Evolutionary conservation across 345 rosid species (phyloP).

Genomic region (Arabidopsis arenosa): DNA sequence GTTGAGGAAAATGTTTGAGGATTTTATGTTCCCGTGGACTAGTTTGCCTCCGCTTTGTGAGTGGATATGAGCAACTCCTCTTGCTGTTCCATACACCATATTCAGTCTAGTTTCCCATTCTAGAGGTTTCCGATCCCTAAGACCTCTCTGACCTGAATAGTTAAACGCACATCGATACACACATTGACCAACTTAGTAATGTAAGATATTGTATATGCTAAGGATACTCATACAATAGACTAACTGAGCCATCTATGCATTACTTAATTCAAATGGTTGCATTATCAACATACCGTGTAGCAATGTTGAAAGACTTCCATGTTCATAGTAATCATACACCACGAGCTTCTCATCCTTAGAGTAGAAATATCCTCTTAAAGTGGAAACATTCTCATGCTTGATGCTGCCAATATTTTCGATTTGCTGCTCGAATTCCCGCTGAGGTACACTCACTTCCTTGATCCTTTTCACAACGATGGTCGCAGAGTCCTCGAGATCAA

Average conservation of each 20-base stretch:
- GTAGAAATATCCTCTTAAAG: slow-evolving; percentile 78
- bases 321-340: slow-evolving; percentile 73
- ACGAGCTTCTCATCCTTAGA: slow-evolving; percentile 97
- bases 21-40: slow-evolving; percentile 88
- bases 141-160: slow-evolving; percentile 64
- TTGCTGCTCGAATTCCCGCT: slow-evolving; percentile 90
- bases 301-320: slow-evolving; percentile 75
- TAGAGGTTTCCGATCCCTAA: slow-evolving; percentile 54
- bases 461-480: slow-evolving; percentile 93
- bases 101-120: slow-evolving; percentile 85
- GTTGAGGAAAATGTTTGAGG: slow-evolving; percentile 84
- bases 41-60: slow-evolving; percentile 69
- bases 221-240: neutral
- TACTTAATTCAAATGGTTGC: neutral
- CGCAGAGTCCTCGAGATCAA: slow-evolving; percentile 77
- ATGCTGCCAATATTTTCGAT: slow-evolving; percentile 75
- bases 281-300: slow-evolving; percentile 64
- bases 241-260: neutral
- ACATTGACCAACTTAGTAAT: slow-evolving; percentile 13
- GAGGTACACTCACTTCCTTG: slow-evolving; percentile 74
- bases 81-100: slow-evolving; percentile 77
- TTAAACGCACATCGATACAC: neutral
- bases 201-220: neutral
- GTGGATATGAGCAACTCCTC: slow-evolving; percentile 82
- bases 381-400: slow-evolving; percentile 80